These are phyloP conservation scores for Closterium sp. DNA, from an alignment of 139 green algal species.

Conservation along the genomic window DNA sequence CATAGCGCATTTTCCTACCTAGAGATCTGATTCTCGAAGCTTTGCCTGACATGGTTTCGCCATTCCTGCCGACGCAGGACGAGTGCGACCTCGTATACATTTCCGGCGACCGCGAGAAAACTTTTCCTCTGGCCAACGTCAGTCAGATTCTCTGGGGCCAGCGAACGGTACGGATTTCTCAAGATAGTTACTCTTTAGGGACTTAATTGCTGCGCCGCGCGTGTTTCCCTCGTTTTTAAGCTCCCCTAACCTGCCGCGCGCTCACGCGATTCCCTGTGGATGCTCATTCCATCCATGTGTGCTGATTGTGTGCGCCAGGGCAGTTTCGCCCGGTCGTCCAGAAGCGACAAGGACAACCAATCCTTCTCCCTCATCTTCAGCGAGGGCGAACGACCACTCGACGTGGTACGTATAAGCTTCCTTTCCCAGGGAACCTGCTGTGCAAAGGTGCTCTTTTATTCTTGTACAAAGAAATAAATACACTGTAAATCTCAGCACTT, in stretches of 20 bases:
- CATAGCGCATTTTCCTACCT: background rate
- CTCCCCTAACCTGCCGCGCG: too few relatives aligned
- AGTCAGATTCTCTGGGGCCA: slow-evolving; percentile 18
- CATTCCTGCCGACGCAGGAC: slow-evolving; percentile 1
- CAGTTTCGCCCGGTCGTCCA: slow-evolving; percentile 37
- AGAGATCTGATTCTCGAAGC: background rate
- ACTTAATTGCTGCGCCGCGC: too few relatives aligned
- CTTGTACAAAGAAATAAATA: too few relatives aligned
- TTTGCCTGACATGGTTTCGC: background rate
- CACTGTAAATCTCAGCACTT: too few relatives aligned
- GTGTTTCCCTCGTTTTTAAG: too few relatives aligned
- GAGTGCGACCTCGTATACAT: slow-evolving; percentile 22
- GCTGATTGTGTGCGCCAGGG: slow-evolving; percentile 1
- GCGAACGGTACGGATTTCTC: slow-evolving; percentile 1
- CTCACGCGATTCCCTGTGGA: background rate
- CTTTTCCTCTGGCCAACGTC: slow-evolving; percentile 15
- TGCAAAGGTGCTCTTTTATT: too few relatives aligned
- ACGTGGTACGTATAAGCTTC: slow-evolving; percentile 35
- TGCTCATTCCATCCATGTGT: background rate
- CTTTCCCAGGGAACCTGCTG: background rate
- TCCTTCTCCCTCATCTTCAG: slow-evolving; percentile 53
- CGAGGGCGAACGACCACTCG: slow-evolving; percentile 27
- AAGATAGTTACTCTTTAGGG: too few relatives aligned
- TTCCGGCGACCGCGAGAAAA: slow-evolving; percentile 16
- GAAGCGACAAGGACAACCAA: slow-evolving; percentile 31